These are phyloP conservation scores for Quercus suber DNA, from an alignment of 306 rosid species.

Conservation along the genomic window DNA sequence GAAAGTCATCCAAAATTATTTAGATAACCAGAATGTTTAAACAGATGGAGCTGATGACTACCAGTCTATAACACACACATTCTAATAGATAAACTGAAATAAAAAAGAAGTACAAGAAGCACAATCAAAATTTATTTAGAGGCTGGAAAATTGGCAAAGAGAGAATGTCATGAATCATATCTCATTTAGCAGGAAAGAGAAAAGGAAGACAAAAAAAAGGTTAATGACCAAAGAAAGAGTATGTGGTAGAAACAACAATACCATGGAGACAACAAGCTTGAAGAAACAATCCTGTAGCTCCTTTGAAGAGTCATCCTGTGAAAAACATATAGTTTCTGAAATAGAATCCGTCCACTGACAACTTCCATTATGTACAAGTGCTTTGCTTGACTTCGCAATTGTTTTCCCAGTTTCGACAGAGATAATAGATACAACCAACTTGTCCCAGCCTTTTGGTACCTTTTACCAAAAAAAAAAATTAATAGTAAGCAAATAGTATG, in stretches of 20 bases:
- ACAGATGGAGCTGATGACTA: not conserved
- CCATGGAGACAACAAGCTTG: conserved; percentile 59
- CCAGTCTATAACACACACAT: not conserved
- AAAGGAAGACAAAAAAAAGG: not conserved
- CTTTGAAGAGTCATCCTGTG: conserved; percentile 33
- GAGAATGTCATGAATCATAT: not conserved
- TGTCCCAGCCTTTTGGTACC: conserved; percentile 78
- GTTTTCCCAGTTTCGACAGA: conserved; percentile 50
- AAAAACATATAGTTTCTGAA: conserved; percentile 41
- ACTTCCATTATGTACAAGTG: conserved; percentile 45
- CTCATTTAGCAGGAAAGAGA: not conserved
- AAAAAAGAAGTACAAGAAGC: not conserved
- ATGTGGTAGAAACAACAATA: conserved; percentile 16
- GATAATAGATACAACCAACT: conserved; percentile 49
- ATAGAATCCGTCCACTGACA: conserved; percentile 60
- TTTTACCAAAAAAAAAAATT: not conserved
- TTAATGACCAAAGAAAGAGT: not conserved
- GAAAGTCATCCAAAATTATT: not conserved
- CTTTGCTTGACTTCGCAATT: conserved; percentile 41
- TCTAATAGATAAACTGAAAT: not conserved
- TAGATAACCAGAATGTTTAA: not conserved
- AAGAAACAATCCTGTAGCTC: conserved; percentile 40
- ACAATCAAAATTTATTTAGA: not conserved
- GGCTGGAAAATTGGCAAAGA: not conserved
- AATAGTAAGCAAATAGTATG: not conserved